Evolutionary conservation across 768 basidiomycete species (phyloP).

Genomic region (Psilocybe sp.): DNA sequence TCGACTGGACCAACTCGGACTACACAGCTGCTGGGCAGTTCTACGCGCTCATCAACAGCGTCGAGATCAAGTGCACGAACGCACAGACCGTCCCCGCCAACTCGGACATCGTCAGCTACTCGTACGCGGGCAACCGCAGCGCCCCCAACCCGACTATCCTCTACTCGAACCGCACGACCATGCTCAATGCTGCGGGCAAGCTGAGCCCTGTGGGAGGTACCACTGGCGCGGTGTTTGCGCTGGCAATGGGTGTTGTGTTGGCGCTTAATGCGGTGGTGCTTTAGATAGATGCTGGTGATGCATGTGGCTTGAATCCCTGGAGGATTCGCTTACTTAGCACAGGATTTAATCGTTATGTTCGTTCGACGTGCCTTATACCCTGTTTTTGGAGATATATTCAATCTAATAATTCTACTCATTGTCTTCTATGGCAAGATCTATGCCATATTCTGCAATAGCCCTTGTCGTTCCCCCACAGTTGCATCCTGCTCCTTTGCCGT

Average conservation of each 20-base stretch:
- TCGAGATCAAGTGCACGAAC: conserved; percentile 64
- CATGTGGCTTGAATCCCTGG: too few species aligned
- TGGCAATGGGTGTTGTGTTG: conserved; percentile 24
- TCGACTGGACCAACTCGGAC: conserved; percentile 79
- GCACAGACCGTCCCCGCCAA: conserved; percentile 36
- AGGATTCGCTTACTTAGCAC: too few species aligned
- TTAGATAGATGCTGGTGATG: conserved; percentile 1
- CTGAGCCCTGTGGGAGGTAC: conserved; percentile 14
- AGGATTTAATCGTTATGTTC: too few species aligned
- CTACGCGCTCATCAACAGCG: conserved; percentile 59
- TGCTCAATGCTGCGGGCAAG: conserved; percentile 46
- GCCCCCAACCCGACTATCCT: conserved; percentile 49
- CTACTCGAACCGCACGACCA: conserved; percentile 56
- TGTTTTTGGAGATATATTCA: too few species aligned
- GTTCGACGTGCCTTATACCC: too few species aligned
- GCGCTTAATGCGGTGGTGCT: conserved; percentile 22
- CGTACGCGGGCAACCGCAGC: conserved; percentile 55
- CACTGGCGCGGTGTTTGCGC: conserved; percentile 17
- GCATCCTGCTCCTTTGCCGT: too few species aligned
- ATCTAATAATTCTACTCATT: too few species aligned
- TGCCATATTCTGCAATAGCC: too few species aligned
- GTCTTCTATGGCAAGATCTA: too few species aligned
- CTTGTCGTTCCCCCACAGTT: too few species aligned
- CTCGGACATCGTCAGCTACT: conserved; percentile 57
- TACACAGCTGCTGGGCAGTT: conserved; percentile 74